Conservation (phyloP, 805 yeast genomes). For the Myxozyma neotropica region DNA sequence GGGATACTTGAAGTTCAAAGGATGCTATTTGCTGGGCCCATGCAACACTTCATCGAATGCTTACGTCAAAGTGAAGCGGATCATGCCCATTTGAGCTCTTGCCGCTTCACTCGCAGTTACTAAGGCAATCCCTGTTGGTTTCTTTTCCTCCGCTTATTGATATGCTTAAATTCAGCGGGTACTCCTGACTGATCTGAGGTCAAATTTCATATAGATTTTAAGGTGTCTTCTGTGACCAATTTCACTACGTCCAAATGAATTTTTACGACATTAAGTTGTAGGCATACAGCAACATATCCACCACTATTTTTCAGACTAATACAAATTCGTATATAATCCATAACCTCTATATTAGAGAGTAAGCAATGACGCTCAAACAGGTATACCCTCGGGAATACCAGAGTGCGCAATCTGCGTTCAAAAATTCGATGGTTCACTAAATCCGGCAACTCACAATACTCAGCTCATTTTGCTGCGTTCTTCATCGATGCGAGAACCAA, state of each 20-base stretch:
- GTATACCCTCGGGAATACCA: constrained; percentile 47
- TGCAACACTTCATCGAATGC: neutral
- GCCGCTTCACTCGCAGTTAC: too few relatives aligned
- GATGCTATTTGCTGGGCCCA: neutral
- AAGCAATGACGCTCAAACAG: constrained; percentile 49
- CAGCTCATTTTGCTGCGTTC: constrained; percentile 53
- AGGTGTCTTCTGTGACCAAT: neutral
- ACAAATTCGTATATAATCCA: constrained; percentile 13
- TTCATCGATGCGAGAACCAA: constrained; percentile 52
- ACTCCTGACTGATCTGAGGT: constrained; percentile 42
- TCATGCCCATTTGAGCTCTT: neutral
- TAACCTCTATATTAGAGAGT: constrained; percentile 40
- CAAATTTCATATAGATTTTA: constrained; percentile 39
- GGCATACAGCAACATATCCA: constrained; percentile 2
- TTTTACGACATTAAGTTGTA: constrained; percentile 1
- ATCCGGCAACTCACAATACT: constrained; percentile 48
- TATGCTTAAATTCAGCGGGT: constrained; percentile 52
- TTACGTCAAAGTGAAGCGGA: constrained; percentile 1
- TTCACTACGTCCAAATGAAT: neutral
- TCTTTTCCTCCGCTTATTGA: constrained; percentile 52
- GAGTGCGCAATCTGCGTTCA: constrained; percentile 53
- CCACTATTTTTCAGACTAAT: constrained; percentile 40
- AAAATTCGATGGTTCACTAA: constrained; percentile 51
- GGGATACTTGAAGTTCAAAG: neutral
- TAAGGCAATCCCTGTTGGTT: too few relatives aligned